Evolutionary conservation across 768 basidiomycete genomes (phyloP).

Genomic region (Leccinum sublutescens): DNA sequence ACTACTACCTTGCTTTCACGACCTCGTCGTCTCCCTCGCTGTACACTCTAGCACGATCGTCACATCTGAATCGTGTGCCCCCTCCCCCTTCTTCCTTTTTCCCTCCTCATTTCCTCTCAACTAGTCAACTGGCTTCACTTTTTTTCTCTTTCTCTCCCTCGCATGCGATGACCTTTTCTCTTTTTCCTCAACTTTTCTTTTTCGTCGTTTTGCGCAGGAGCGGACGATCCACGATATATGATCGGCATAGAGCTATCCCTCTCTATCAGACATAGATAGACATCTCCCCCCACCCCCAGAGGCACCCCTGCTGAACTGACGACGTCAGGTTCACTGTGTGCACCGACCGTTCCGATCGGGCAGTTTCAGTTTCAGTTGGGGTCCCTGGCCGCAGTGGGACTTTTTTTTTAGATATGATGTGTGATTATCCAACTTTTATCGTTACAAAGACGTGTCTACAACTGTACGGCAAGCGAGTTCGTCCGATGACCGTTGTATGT

Average conservation of each 20-base stretch:
- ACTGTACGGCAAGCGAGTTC: not conserved
- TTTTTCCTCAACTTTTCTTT: not conserved
- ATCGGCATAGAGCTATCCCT: slow-evolving; percentile 18
- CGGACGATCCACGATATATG: slow-evolving; percentile 13
- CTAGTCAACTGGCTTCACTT: not conserved
- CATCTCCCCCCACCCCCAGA: not conserved
- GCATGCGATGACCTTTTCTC: slow-evolving; percentile 1
- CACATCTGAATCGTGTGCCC: not conserved
- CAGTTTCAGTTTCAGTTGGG: not conserved
- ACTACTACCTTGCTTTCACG: not conserved
- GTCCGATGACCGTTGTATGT: not conserved
- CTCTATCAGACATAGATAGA: slow-evolving; percentile 9
- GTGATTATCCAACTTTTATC: slow-evolving; percentile 16
- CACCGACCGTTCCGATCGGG: not conserved
- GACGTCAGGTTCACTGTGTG: not conserved
- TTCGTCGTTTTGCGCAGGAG: slow-evolving; percentile 1
- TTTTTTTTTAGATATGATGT: slow-evolving; percentile 9
- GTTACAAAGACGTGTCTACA: slow-evolving; percentile 12
- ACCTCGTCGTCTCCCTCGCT: slow-evolving; percentile 8
- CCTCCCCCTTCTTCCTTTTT: not conserved
- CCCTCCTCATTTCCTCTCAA: not conserved
- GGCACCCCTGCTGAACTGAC: not conserved
- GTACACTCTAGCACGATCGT: slow-evolving; percentile 20
- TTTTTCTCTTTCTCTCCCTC: not conserved
- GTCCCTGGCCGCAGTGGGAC: not conserved